A percentile compares a stretch with the other conserved stretches of the same genome.
These are phyloP conservation scores for Mycena latifolia DNA, from an alignment of 768 basidiomycete genomes.

Conservation along the genomic window DNA sequence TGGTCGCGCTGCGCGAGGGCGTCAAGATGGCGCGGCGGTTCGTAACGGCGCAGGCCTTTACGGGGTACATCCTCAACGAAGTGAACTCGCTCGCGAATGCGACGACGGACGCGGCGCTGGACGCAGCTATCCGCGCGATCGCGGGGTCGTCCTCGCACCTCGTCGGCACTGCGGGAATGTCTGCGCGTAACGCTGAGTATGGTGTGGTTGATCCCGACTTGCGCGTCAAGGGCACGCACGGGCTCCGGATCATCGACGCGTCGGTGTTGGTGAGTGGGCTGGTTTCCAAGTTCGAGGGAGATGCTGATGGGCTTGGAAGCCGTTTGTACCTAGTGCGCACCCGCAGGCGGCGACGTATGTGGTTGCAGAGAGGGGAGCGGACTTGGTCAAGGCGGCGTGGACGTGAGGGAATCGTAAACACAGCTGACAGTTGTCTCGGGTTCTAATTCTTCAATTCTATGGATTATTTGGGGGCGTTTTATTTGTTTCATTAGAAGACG, in stretches of 20 bases:
- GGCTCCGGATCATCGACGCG: slow-evolving; percentile 23
- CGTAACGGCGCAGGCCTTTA: slow-evolving; percentile 2
- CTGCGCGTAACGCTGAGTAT: background rate
- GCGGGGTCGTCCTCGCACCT: slow-evolving; percentile 16
- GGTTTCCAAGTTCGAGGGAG: too few relatives aligned
- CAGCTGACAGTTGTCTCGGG: too few relatives aligned
- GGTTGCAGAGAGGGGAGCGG: slow-evolving; percentile 10
- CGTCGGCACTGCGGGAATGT: slow-evolving; percentile 18
- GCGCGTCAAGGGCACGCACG: slow-evolving; percentile 11
- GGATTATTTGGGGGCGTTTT: too few relatives aligned
- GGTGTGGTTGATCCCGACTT: slow-evolving; percentile 23
- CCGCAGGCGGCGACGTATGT: too few relatives aligned
- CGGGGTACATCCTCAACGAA: slow-evolving; percentile 6
- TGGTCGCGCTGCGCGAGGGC: slow-evolving; percentile 35
- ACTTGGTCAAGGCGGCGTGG: background rate
- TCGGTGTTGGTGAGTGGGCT: too few relatives aligned
- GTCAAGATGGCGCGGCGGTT: slow-evolving; percentile 8
- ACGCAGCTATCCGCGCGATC: slow-evolving; percentile 4
- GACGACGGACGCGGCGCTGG: slow-evolving; percentile 14
- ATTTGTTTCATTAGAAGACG: too few relatives aligned
- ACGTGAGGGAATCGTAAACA: background rate
- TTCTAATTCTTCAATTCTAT: too few relatives aligned
- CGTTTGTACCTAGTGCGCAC: slow-evolving; percentile 4
- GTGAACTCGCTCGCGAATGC: slow-evolving; percentile 1
- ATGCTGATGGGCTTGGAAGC: too few relatives aligned